A percentile compares a stretch with the other conserved stretches of the same genome.
Conservation (phyloP, 805 yeast species). For the Groenewaldozyma tartarivorans region DNA sequence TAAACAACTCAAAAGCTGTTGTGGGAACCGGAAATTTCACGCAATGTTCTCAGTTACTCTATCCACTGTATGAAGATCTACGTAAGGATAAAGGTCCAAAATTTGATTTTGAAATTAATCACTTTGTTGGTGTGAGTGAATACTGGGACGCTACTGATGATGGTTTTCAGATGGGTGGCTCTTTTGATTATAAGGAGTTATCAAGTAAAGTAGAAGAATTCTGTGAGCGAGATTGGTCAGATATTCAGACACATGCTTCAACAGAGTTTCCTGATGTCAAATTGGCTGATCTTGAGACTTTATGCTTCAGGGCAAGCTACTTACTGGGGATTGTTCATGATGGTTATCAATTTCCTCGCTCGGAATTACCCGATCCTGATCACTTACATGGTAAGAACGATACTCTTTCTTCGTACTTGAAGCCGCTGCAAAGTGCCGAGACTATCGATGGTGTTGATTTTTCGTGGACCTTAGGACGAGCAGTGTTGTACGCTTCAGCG, state of each 20-base stretch:
- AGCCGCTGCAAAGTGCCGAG: constrained; percentile 76
- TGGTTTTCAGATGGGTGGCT: constrained; percentile 81
- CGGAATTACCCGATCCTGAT: constrained; percentile 2
- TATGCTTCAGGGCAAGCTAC: constrained; percentile 96
- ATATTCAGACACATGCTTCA: constrained; percentile 35
- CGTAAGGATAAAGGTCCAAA: constrained; percentile 37
- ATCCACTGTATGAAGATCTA: constrained; percentile 47
- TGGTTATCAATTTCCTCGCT: constrained; percentile 73
- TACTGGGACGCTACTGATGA: constrained; percentile 97
- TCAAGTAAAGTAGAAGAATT: constrained; percentile 56
- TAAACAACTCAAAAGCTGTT: constrained; percentile 21
- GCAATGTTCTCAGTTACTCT: constrained; percentile 58
- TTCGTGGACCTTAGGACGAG: constrained; percentile 93
- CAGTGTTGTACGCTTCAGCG: constrained; percentile 71
- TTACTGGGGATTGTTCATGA: constrained; percentile 80
- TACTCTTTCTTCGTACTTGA: constrained; percentile 17
- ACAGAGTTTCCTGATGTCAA: constrained; percentile 53
- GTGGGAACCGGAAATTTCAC: constrained; percentile 76
- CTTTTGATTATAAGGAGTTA: constrained; percentile 60
- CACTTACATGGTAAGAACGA: constrained; percentile 4
- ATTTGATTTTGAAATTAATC: constrained; percentile 69
- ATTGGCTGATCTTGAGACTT: constrained; percentile 45
- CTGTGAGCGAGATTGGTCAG: constrained; percentile 70
- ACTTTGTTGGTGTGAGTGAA: constrained; percentile 89
- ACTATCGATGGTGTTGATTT: constrained; percentile 75